Evolutionary conservation across 2,329 filamentous ascomycete genomes (phyloP).

Genomic region (Aspergillus candidus): DNA sequence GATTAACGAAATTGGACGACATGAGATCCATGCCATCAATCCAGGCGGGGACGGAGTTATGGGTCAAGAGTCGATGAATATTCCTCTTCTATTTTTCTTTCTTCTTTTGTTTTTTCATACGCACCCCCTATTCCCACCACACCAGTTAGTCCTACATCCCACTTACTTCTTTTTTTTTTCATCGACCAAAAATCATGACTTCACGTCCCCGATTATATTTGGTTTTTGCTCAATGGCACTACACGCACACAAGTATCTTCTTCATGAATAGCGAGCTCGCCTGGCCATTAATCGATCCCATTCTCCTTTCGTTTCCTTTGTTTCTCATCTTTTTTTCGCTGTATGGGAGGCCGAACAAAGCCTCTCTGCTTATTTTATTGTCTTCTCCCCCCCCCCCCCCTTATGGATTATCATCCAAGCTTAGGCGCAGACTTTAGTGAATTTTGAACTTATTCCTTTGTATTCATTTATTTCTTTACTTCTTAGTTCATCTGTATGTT

Average conservation of each 20-base stretch:
- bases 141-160: background rate
- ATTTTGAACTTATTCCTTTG: slow-evolving; percentile 5
- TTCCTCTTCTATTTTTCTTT: slow-evolving; percentile 2
- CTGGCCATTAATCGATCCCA: slow-evolving; percentile 5
- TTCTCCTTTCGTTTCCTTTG: slow-evolving; percentile 2
- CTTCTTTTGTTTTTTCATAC: slow-evolving; percentile 3
- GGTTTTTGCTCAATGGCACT: slow-evolving; percentile 1
- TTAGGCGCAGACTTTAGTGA: slow-evolving; percentile 15
- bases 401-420: slow-evolving; percentile 18
- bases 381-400: slow-evolving; percentile 8
- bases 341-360: background rate
- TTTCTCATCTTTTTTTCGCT: background rate
- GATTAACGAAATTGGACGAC: slow-evolving; percentile 15
- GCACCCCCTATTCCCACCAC: background rate
- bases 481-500: background rate
- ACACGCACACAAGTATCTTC: background rate
- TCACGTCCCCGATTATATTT: background rate
- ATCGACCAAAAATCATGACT: background rate
- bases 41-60: slow-evolving; percentile 10
- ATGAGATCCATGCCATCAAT: slow-evolving; percentile 9
- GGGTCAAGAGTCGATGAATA: slow-evolving; percentile 8
- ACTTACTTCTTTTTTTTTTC: too few species aligned
- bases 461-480: background rate
- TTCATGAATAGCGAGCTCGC: slow-evolving; percentile 1
- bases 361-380: slow-evolving; percentile 3